Evolutionary conservation across 2,329 filamentous ascomycete genomes (phyloP), one percentile per base, ranked within the genome.

Genomic region (Sarocladiaceae sp.): DNA sequence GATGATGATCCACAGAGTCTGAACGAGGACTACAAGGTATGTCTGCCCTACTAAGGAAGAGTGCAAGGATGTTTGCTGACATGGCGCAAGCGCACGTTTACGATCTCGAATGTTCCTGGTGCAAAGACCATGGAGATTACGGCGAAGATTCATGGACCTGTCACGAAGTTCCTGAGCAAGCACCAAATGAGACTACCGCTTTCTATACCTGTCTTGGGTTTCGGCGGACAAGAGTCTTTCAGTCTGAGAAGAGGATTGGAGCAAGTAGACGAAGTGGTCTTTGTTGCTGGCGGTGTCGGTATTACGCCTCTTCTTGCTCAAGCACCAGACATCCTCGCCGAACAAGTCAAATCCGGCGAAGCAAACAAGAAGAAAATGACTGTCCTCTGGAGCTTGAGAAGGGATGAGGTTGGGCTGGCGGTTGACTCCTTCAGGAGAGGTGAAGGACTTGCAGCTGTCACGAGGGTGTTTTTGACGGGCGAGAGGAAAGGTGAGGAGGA

Each of bases 231-330:
- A 13, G 71, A 72, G 42, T 61, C 59, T 1, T 79, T 80, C 57
- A 62, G 66, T 1, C 59, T 78, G 36, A 60, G 64, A 0, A 50
- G 52, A 2, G 53, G 31, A 2, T 13, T 29, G 4, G 61, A 59
- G 18, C 53, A 51, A 53, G 61, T 7, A 55, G 55, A 26, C 57
- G 70, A 29, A 67, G 57, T 71, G 1, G 68, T 82, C 1, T 94
- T 92, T 57, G 67, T 95, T 3, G 88, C 88, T 5, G 88, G 82
- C 0, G 90, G 90, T 3, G 87, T 96, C 6, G 90, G 90, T 0
- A 89, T 95, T 55, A 96, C 90, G 25, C 90, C 90, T 2, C 59
- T 94, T 3, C 71, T 95, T n/a, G 82, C 84, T 0, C 87, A 90
- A 59, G 75, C 83, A n/a, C 47, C 47, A 4, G 47, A 37, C 12